Evolutionary conservation across 139 green algal genomes (phyloP).

Genomic region (Chlorella sp.): DNA sequence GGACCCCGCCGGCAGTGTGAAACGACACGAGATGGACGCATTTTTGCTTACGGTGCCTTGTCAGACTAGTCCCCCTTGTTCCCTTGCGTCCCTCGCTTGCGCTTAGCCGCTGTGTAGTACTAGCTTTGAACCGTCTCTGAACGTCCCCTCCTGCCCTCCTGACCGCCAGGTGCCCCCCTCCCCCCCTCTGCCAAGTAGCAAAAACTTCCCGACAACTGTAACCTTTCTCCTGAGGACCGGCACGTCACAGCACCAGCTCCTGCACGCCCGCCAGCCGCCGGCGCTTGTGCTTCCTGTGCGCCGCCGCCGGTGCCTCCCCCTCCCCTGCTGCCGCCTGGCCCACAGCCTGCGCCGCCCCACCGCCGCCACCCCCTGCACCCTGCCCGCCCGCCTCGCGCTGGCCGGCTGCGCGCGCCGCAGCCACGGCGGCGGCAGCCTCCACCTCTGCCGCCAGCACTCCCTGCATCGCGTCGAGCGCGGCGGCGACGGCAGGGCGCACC

Average conservation of each 20-base stretch:
- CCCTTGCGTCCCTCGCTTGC: not conserved
- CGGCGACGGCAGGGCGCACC: conserved; percentile 20
- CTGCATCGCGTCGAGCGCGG: conserved; percentile 16
- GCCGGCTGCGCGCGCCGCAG: too few relatives aligned
- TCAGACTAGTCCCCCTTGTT: not conserved
- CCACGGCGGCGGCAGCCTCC: not conserved
- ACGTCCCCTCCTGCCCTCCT: not conserved
- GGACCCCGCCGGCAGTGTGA: too few relatives aligned
- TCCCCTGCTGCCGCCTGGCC: conserved; percentile 1
- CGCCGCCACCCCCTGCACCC: not conserved
- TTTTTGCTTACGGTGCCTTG: too few relatives aligned
- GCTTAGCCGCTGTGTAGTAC: not conserved
- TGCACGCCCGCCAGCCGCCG: conserved; percentile 4
- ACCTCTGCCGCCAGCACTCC: not conserved
- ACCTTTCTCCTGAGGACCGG: not conserved
- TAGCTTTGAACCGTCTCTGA: not conserved
- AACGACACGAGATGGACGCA: too few relatives aligned
- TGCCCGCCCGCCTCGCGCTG: not conserved
- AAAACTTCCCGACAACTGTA: not conserved
- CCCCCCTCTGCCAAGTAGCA: conserved; percentile 1
- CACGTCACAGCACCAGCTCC: conserved; percentile 1
- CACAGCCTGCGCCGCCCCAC: not conserved
- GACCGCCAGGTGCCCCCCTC: not conserved
- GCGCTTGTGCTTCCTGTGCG: not conserved
- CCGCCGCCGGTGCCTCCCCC: not conserved